Base-by-base conservation (phyloP, 1,139 yeast species). In the Protomyces lactucae-debilis region DNA sequence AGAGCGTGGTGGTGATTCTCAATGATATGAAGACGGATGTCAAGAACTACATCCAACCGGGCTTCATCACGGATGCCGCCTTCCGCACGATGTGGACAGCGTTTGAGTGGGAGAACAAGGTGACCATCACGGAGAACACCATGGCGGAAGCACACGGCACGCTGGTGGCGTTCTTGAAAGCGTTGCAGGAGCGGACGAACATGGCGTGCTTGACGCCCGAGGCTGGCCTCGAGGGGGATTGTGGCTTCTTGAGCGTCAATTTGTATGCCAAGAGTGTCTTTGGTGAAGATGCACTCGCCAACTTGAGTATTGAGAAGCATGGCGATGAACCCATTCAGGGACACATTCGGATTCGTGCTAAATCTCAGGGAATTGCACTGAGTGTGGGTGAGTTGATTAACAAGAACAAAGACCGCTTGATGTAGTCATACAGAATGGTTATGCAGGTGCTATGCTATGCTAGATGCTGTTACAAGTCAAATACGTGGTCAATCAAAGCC, bases 81-180 rank as follows among this genome's bases (percentile, higher is more conserved):
- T 95, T 95, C 88, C 88, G 99, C 73, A 84, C 86, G 72, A 92
- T 92, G 98, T 95, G 99, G 99, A 89, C 91, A 75, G 98, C 92
- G 76, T 95, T 95, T 75, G 99, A 95, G 78, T 95, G 99, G 99
- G 99, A 95, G 77, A 95, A 95, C 79, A 95, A 95, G 79, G 93
- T 95, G 73, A 88, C 93, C 68, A 88, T 95, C 74, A 86, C 88
- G 71, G 85, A 95, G 2, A 81, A 80, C 65, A 35, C 39, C 12
- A 5, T 18, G 21, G 10, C 48, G 25, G 73, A 74, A 18, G 45
- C 57, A 23, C 36, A 53, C 28, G 45, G 23, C 39, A 77, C 83
- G 53, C 82, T 95, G 73, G 87, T 86, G 73, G 89, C 84, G 60
- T 95, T 90, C 77, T 80, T 95, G 75, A 87, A 86, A 66, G 86